Conservation (phyloP, 2,329 filamentous ascomycete species). For the Hypoxylon sp. region DNA sequence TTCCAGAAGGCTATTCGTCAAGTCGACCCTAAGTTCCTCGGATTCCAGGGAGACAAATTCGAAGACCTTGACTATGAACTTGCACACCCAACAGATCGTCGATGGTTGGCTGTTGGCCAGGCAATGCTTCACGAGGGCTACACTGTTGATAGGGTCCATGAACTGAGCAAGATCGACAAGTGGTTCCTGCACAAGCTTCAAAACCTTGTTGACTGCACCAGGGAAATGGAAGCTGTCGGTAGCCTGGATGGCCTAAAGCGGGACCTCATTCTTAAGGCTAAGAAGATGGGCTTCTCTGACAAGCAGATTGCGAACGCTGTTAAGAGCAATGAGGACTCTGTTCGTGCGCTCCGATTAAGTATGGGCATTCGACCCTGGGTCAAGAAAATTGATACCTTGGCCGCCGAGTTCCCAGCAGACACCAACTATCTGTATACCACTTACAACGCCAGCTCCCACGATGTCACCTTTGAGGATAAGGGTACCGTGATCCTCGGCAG, state of each 20-base stretch:
- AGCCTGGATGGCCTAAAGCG: conserved; percentile 88
- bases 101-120: conserved; percentile 97
- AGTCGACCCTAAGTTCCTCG: conserved; percentile 91
- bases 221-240: conserved; percentile 86
- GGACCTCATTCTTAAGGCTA: conserved; percentile 89
- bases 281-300: conserved; percentile 98
- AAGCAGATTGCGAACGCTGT: conserved; percentile 92
- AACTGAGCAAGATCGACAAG: conserved; percentile 98
- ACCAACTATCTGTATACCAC: conserved; percentile 98
- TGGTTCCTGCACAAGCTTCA: conserved; percentile 99
- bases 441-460: conserved; percentile 95
- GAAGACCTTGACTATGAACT: conserved; percentile 92
- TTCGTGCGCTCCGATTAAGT: conserved; percentile 85
- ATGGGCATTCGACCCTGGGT: conserved; percentile 96
- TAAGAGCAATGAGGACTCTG: conserved; percentile 88
- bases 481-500: conserved; percentile 91
- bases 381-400: conserved; percentile 98
- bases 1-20: conserved; percentile 99
- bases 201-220: conserved; percentile 93
- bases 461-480: conserved; percentile 93
- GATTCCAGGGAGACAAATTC: conserved; percentile 96
- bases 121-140: conserved; percentile 98
- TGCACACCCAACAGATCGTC: conserved; percentile 92
- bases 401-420: conserved; percentile 94
- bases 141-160: conserved; percentile 90